Evolutionary conservation across 2,329 filamentous ascomycete genomes (phyloP).

Genomic region (Epicoccum sorghinum): DNA sequence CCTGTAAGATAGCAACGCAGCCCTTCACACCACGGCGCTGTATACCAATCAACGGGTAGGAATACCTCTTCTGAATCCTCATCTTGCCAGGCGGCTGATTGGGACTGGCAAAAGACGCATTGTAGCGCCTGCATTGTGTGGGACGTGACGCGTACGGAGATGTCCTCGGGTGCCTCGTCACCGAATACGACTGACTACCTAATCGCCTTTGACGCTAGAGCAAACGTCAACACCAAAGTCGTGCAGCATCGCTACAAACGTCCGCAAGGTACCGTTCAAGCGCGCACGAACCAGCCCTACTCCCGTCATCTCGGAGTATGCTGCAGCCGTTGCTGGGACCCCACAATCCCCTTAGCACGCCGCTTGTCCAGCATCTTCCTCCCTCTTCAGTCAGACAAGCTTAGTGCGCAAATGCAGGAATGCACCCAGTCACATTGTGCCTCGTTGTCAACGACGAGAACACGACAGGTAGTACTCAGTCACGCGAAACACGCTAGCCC

Average conservation of each 20-base stretch:
- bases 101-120: neutral
- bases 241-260: too few species aligned
- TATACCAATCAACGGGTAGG: too few species aligned
- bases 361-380: conserved; percentile 4
- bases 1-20: too few species aligned
- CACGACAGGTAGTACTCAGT: conserved; percentile 1
- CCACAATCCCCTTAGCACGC: conserved; percentile 3
- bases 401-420: conserved; percentile 4
- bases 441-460: conserved; percentile 1
- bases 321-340: neutral
- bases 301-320: neutral
- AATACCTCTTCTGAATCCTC: too few species aligned
- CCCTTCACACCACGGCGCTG: too few species aligned
- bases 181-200: too few species aligned
- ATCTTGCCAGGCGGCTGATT: neutral
- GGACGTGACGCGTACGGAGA: too few species aligned
- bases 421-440: neutral
- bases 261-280: too few species aligned
- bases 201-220: too few species aligned
- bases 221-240: too few species aligned
- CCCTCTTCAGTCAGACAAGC: conserved; percentile 2
- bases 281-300: too few species aligned
- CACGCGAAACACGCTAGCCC: conserved; percentile 17
- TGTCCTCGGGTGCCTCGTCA: too few species aligned
- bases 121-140: neutral